Base-by-base conservation (phyloP, 768 basidiomycete genomes). In the Leccinellum rugosiceps region DNA sequence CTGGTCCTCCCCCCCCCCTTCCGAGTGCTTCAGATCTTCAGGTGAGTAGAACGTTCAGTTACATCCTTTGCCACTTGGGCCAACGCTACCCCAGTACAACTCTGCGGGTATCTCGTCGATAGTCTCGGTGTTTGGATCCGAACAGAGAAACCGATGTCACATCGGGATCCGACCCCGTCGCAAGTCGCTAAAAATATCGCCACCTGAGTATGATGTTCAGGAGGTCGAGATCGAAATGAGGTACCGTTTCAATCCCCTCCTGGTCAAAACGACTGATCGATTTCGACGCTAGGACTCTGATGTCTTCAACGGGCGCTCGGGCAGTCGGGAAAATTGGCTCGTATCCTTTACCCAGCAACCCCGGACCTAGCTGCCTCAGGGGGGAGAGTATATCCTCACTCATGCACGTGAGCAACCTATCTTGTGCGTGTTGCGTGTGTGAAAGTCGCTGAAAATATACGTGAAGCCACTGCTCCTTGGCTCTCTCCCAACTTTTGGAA, bases 71-170 rank as follows among this genome's bases (percentile, higher is more conserved):
- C 15, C 23, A 51, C 32, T 10, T 13, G 21, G 46, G 11, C 58
- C n/a, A 23, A 17, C 13, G 6, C 15, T 7, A 30, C 21, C 15
- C 34, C 73, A 79, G 55, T 85, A 84, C 63, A 72, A 73, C 14
- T 75, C 77, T 3, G 82, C 82, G 6, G 83, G 83, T 17, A 83
- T 84, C 63, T 78, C 78, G 51, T 64, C 85, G 25, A 77, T 84
- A 58, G 84, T 84, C 2, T 81, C 81, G 48, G 75, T 75, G 10
- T 84, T 85, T 60, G 80, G 80, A 9, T 72, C 78, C 8, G n/a
- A n/a, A 62, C 59, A 0, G 67, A 68, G 26, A 60, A 66, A 7
- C 80, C 80, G 6, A 81, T 79, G 6, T 65, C 76, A 13, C 25
- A 25, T 17, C 34, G 15, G 34, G 34, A 35, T 62, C 58, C 1